These are phyloP conservation scores for Pseudocercospora pini-densiflorae DNA, from an alignment of 2,329 filamentous ascomycete genomes.

Conservation along the genomic window DNA sequence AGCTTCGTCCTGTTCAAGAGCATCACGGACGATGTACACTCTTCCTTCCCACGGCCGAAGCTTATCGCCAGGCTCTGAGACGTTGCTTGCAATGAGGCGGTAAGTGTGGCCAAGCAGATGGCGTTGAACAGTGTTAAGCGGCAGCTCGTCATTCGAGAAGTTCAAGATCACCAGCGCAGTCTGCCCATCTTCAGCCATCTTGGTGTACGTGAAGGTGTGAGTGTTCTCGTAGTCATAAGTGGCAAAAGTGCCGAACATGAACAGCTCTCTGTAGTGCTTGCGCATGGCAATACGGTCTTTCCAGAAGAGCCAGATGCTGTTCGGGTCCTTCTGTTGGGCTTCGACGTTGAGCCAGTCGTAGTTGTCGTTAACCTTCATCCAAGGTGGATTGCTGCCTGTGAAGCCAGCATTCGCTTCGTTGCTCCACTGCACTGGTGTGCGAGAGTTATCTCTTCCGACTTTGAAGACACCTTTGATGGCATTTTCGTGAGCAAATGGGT, in stretches of 20 bases:
- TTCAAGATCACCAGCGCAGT: constrained; percentile 45
- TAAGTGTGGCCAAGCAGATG: constrained; percentile 29
- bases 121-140: constrained; percentile 30
- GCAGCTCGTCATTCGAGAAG: constrained; percentile 39
- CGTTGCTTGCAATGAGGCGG: constrained; percentile 52
- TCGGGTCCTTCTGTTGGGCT: constrained; percentile 52
- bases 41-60: constrained; percentile 45
- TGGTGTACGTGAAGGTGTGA: constrained; percentile 57
- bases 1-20: constrained; percentile 6
- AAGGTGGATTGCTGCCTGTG: constrained; percentile 60
- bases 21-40: constrained; percentile 39
- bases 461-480: constrained; percentile 58
- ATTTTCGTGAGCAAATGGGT: constrained; percentile 37
- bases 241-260: constrained; percentile 70
- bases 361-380: constrained; percentile 73
- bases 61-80: constrained; percentile 27
- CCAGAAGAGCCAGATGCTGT: constrained; percentile 67
- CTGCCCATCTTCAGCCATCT: constrained; percentile 36
- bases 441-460: constrained; percentile 70
- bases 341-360: constrained; percentile 67
- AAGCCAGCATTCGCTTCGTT: constrained; percentile 66
- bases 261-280: constrained; percentile 64
- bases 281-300: constrained; percentile 54
- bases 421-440: constrained; percentile 75
- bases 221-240: constrained; percentile 57